Base-by-base conservation (phyloP, 495 filamentous ascomycete genomes). In the Patellaria atrata region DNA sequence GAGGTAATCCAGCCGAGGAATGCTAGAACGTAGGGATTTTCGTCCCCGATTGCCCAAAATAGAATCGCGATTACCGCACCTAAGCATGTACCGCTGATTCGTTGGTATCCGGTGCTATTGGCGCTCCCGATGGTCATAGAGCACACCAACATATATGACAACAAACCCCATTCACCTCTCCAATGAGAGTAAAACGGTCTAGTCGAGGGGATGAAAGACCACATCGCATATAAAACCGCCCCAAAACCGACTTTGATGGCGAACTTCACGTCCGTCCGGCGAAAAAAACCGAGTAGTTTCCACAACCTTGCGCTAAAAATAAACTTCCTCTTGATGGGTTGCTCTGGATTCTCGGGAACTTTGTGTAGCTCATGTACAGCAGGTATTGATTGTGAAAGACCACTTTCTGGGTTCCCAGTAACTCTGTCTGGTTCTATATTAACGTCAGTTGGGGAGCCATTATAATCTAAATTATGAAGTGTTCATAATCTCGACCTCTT, bases 111-210 rank as follows among this genome's bases (percentile, higher is more conserved):
- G 4, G 87, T 92, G 13, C 85, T 92, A 47, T 96, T 97, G 10
- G 83, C 81, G 13, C 87, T 81, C 7, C 89, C 89, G 25, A 94
- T 83, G 0, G 87, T 96, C 87, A 94, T 94, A 4, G 81, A 80
- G 54, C 87, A 94, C 12, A 97, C 89, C 35, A 96, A 69, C 89
- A 97, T 97, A 60, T 93, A 97, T 0, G 87, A 94, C 23, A 96
- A 54, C 1, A 96, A 63, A 9, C 87, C 89, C 89, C 89, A 97
- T 66, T 97, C 89, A 1, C 87, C 89, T 45, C 87, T 65, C 85
- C 86, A 97, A 44, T 79, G 79, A 14, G 70, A 65, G 49, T 94
- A 97, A 27, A 77, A 63, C 0, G 84, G 80, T 35, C 82, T 65
- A 10, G 80, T 89, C 4, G 65, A 59, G 5, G 75, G 70, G 35